Evolutionary conservation across 768 basidiomycete species (phyloP), one percentile per base, ranked within the genome.

Genomic region (Boletus fagicola): DNA sequence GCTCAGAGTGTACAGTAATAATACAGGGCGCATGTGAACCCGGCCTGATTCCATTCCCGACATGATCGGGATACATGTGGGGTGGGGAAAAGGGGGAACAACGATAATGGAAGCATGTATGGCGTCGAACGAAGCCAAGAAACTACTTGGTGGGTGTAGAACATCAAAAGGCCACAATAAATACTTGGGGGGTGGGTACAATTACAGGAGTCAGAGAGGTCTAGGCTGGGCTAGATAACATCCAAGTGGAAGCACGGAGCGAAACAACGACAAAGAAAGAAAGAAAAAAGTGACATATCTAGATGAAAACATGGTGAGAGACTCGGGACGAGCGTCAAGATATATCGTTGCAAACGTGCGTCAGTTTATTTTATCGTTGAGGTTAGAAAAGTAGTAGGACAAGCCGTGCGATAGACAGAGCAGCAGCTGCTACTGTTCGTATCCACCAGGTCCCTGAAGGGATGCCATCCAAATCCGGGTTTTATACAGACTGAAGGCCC

Each of bases 391-490:
- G 28, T 7, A 7, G 38, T 9, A 16, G 42, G 43, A 51, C 42
- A 13, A n/a, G 35, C 35, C 45, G 18, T 20, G 60, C 30, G 20
- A 28, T 13, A 24, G 54, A 36, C 22, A 49, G 35, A 16, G 39
- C 39, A 52, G 46, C 54, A 31, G 57, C 40, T 22, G 44, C 73
- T 71, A 79, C 68, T 79, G 80, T 54, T 80, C 79, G 56, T 71
- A 76, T 63, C 70, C 67, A 51, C 69, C 71, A 31, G 76, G 64
- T 47, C 78, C 87, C 62, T 85, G 84, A 45, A 90, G 79, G 30
- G 90, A 92, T 31, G 92, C 90, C 91, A 94, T 93, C 94, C 93
- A 97, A 59, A 96, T 94, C 43, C 94, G 79, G 39, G 94, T 95
- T 78, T 97, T 97, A 76, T 94, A 95, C 67, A 94, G 69, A 63